phyloP scores from a whole-genome alignment of 2,329 filamentous ascomycete genomes.

The Colletotrichum spaethianum region DNA sequence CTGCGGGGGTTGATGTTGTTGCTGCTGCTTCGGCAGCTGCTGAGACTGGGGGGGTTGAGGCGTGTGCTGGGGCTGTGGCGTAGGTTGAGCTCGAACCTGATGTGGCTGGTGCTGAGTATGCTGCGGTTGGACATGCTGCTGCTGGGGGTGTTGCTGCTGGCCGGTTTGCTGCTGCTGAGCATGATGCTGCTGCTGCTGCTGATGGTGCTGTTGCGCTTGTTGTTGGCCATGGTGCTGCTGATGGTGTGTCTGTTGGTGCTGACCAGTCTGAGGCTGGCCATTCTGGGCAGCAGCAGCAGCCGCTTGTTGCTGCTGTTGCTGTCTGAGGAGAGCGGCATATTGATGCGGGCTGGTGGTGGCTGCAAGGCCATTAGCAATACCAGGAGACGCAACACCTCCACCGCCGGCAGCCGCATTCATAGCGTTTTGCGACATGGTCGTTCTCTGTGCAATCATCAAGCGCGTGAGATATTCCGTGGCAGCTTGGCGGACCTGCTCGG shows the following conservation, averaged over 20 bases:
- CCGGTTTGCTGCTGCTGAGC: slow-evolving; percentile 30
- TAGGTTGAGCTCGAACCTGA: slow-evolving; percentile 23
- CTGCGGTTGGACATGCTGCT: slow-evolving; percentile 29
- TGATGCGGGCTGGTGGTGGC: slow-evolving; percentile 69
- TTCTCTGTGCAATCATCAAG: slow-evolving; percentile 62
- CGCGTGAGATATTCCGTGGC: slow-evolving; percentile 66
- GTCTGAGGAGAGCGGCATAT: slow-evolving; percentile 70
- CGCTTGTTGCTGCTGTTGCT: slow-evolving; percentile 66
- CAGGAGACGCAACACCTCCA: slow-evolving; percentile 50
- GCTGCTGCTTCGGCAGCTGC: slow-evolving; percentile 42
- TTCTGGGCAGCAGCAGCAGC: slow-evolving; percentile 49
- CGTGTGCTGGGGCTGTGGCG: slow-evolving; percentile 13
- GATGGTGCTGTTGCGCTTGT: slow-evolving; percentile 33
- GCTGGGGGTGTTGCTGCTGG: slow-evolving; percentile 21
- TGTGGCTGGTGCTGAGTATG: slow-evolving; percentile 31
- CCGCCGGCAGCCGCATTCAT: slow-evolving; percentile 70
- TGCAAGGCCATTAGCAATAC: slow-evolving; percentile 63
- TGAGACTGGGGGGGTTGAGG: slow-evolving; percentile 47
- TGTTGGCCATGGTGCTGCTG: slow-evolving; percentile 38
- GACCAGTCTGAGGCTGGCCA: slow-evolving; percentile 43
- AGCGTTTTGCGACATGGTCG: slow-evolving; percentile 60
- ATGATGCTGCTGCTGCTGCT: slow-evolving; percentile 35
- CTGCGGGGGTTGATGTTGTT: slow-evolving; percentile 42
- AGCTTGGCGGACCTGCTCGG: slow-evolving; percentile 65
- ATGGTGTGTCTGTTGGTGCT: slow-evolving; percentile 40